These are phyloP conservation scores for Alternaria brassicae DNA, from an alignment of 2,329 filamentous ascomycete species.

Conservation along the genomic window DNA sequence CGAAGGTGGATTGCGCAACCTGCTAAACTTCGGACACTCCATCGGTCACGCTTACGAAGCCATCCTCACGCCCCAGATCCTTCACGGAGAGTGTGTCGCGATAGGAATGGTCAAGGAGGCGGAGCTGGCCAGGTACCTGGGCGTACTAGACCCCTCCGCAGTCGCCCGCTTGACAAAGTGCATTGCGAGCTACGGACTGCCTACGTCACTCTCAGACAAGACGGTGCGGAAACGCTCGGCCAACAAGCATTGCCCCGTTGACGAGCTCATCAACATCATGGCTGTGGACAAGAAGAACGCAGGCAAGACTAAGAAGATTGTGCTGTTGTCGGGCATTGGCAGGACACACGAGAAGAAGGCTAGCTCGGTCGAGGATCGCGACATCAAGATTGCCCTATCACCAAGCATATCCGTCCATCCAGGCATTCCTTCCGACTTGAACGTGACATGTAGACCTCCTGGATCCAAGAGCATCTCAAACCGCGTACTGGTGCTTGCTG, in stretches of 20 bases:
- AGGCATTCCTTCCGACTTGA: slow-evolving; percentile 69
- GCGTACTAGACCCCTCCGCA: slow-evolving; percentile 82
- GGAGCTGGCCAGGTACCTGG: slow-evolving; percentile 87
- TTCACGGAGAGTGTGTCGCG: slow-evolving; percentile 94
- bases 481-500: slow-evolving; percentile 89
- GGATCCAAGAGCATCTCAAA: slow-evolving; percentile 99
- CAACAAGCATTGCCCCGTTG: slow-evolving; percentile 85
- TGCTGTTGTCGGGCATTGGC: slow-evolving; percentile 88
- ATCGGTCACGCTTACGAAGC: slow-evolving; percentile 98
- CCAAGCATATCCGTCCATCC: slow-evolving; percentile 77
- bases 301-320: slow-evolving; percentile 93
- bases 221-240: slow-evolving; percentile 82
- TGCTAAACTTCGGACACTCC: slow-evolving; percentile 97
- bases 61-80: slow-evolving; percentile 90
- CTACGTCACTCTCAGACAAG: slow-evolving; percentile 84
- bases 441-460: slow-evolving; percentile 82
- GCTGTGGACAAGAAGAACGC: slow-evolving; percentile 99
- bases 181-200: slow-evolving; percentile 90
- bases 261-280: slow-evolving; percentile 89
- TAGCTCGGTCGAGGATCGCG: slow-evolving; percentile 84
- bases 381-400: slow-evolving; percentile 83
- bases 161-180: slow-evolving; percentile 91
- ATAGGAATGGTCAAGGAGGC: slow-evolving; percentile 99
- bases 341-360: slow-evolving; percentile 86
- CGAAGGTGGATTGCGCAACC: slow-evolving; percentile 90